Conservation (phyloP, 805 yeast species). For the Hemisphaericaspora nanyangensis region DNA sequence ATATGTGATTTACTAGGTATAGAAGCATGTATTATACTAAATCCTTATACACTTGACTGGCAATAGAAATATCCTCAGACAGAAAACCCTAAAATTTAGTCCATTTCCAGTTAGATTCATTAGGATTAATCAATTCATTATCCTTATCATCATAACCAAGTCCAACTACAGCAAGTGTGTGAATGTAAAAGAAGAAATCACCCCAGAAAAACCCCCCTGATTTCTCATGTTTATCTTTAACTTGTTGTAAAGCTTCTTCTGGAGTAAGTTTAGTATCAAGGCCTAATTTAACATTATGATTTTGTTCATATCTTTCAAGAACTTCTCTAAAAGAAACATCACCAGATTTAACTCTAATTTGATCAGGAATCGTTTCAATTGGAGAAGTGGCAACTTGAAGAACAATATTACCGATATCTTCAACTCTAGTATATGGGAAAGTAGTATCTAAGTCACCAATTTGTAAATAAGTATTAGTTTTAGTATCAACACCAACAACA, state of each 20-base stretch:
- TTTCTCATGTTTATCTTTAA: constrained; percentile 7
- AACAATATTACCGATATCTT: constrained; percentile 43
- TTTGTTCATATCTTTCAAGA: constrained; percentile 35
- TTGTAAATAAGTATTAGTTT: constrained; percentile 27
- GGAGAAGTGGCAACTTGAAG: constrained; percentile 36
- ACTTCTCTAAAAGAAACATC: constrained; percentile 35
- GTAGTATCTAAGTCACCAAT: constrained; percentile 39
- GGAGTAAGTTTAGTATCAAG: constrained; percentile 14
- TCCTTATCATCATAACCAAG: constrained; percentile 17
- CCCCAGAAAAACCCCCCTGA: constrained; percentile 22
- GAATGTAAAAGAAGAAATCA: constrained; percentile 33
- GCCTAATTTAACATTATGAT: constrained; percentile 20
- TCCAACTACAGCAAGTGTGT: constrained; percentile 19
- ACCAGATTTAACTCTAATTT: constrained; percentile 40
- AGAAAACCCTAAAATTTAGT: constrained; percentile 13
- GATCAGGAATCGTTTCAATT: constrained; percentile 40
- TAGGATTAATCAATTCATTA: constrained; percentile 35
- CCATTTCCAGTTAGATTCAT: constrained; percentile 37
- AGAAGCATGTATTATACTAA: too few relatives aligned
- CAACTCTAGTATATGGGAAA: constrained; percentile 31
- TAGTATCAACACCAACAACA: constrained; percentile 36
- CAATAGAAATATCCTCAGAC: background rate
- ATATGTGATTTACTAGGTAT: too few relatives aligned
- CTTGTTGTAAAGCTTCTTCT: constrained; percentile 18
- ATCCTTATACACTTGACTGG: too few relatives aligned